Evolutionary conservation across 2,329 filamentous ascomycete genomes (phyloP), one percentile per base, ranked within the genome.

Genomic region (Apiospora malaysiana): DNA sequence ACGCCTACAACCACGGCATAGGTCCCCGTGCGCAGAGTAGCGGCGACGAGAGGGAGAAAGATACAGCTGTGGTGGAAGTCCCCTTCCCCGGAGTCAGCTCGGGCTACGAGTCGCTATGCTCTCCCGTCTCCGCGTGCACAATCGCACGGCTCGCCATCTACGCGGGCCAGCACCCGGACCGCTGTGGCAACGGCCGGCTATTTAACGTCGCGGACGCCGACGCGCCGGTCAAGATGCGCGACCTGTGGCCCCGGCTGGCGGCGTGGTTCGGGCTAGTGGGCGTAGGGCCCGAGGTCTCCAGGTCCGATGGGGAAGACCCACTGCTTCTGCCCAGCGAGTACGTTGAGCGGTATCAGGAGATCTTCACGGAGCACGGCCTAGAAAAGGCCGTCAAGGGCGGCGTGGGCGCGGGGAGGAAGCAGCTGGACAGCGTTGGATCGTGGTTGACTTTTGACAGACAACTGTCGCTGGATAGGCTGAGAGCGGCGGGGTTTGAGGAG

Each of bases 361-460:
- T 80, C 0, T 83, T 84, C 43, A 45, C 66, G 2, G 71, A 77
- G 8, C 68, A 70, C 12, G 80, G 76, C 0, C 71, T 69, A 6
- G 42, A 67, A 0, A 80, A 74, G 65, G 82, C 78, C 2, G 32
- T 74, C 4, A 72, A 59, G 2, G 75, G 75, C 2, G 83, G 82
- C 0, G 82, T 84, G 4, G 80, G 82, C 0, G 77, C 74, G 8
- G 83, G 83, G 0, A 76, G 77, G 27, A 72, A 77, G 70, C 79
- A 85, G 74, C 72, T 85, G 59, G 80, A 86, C 74, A 78, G 81
- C 71, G 78, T 85, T n/a, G 82, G 84, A 37, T 81, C 80, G 76
- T 82, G 84, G 83, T 76, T 87, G 68, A 82, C 81, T 7, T 86
- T 87, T 72, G 84, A 87, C 72, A 79, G 85, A 32, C 83, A 86